Percentiles rank a stretch among this genome's conserved stretches.
phyloP scores from a whole-genome alignment of 495 filamentous ascomycete species.

The Lineolata rhizophorae region DNA sequence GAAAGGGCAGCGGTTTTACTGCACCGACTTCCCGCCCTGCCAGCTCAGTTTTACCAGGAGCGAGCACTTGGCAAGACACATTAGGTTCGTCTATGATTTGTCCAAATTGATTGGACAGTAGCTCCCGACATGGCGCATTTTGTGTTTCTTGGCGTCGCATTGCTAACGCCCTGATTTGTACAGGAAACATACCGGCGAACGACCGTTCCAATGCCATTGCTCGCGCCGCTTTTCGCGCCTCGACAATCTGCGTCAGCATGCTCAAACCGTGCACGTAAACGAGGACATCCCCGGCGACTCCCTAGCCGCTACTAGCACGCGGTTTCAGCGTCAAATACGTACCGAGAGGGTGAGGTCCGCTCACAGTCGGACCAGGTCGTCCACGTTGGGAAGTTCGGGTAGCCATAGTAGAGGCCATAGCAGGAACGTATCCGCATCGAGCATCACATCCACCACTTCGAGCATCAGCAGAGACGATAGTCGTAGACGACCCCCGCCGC shows the following conservation, averaged over 20 bases:
- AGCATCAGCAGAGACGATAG: conserved; percentile 9
- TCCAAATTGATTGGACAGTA: conserved; percentile 1
- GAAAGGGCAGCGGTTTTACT: conserved; percentile 91
- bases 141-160: not conserved
- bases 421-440: conserved; percentile 67
- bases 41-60: conserved; percentile 89
- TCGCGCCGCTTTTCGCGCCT: conserved; percentile 86
- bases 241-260: conserved; percentile 91
- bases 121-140: not conserved
- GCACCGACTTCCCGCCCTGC: conserved; percentile 91
- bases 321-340: conserved; percentile 85
- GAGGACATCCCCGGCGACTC: conserved; percentile 91
- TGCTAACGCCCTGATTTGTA: not conserved
- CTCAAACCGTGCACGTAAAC: conserved; percentile 93
- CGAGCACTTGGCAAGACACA: conserved; percentile 87
- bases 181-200: conserved; percentile 94
- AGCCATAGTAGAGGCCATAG: conserved; percentile 55
- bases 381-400: conserved; percentile 45
- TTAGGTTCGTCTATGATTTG: conserved; percentile 36
- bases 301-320: conserved; percentile 75
- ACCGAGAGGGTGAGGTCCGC: conserved; percentile 55
- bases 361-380: conserved; percentile 46
- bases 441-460: conserved; percentile 53
- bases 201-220: conserved; percentile 94
- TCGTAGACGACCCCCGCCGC: conserved; percentile 43